phyloP scores from a whole-genome alignment of 768 basidiomycete species.

The Terana coerulea region DNA sequence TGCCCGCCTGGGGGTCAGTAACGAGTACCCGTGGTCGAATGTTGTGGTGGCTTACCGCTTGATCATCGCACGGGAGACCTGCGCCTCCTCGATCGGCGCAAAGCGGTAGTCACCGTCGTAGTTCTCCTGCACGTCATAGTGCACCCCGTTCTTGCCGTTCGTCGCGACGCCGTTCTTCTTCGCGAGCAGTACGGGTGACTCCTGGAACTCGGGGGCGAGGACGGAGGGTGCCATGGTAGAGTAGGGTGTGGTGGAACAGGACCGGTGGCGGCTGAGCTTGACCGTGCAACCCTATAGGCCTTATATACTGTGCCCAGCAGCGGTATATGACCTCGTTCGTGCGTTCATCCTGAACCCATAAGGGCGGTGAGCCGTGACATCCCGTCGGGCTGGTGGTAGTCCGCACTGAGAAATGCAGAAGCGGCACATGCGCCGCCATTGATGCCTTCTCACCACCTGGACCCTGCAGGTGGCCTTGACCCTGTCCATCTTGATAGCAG shows the following conservation, averaged over 20 bases:
- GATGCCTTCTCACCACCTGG: too few relatives aligned
- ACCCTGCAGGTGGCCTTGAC: too few relatives aligned
- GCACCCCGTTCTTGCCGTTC: constrained; percentile 17
- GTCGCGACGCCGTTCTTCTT: constrained; percentile 22
- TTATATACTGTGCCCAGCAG: constrained; percentile 12
- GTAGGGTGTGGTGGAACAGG: neutral
- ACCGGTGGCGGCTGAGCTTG: neutral
- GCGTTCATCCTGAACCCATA: neutral
- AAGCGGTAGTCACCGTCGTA: constrained; percentile 66
- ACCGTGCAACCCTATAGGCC: neutral
- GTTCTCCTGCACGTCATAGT: constrained; percentile 42
- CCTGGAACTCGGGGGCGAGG: constrained; percentile 23
- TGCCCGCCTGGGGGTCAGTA: constrained; percentile 22
- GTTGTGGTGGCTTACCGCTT: constrained; percentile 47
- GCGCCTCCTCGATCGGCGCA: constrained; percentile 71
- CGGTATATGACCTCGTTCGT: too few relatives aligned
- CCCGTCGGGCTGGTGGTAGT: neutral
- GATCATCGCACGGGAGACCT: constrained; percentile 76
- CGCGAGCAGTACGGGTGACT: constrained; percentile 15
- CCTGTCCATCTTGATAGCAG: neutral
- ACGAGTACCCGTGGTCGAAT: neutral
- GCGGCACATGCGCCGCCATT: neutral
- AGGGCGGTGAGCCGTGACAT: neutral
- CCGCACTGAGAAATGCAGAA: neutral
- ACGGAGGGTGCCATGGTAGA: constrained; percentile 36